Percentiles rank a stretch among this genome's conserved stretches.
phyloP scores from a whole-genome alignment of 2,329 filamentous ascomycete genomes.

The Akanthomyces lecanii region DNA sequence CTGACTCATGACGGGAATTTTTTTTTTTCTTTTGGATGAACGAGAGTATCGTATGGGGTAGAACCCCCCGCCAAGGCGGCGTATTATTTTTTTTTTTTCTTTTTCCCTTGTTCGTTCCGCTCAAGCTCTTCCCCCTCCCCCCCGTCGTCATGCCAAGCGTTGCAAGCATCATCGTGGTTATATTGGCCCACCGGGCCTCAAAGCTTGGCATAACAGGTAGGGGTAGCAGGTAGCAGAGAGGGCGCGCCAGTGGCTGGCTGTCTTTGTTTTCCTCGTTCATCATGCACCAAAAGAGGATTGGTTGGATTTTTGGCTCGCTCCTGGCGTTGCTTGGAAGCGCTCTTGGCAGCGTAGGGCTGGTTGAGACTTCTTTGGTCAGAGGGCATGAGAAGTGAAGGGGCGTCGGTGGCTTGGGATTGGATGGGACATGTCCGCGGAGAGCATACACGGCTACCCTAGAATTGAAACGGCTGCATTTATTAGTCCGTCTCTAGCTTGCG shows the following conservation, averaged over 20 bases:
- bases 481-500: too few species aligned
- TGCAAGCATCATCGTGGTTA: not conserved
- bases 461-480: too few species aligned
- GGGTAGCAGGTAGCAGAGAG: not conserved
- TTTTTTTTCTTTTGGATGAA: not conserved
- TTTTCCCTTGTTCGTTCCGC: not conserved
- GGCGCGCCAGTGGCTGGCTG: not conserved
- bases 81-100: not conserved
- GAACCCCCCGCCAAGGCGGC: not conserved
- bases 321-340: too few species aligned
- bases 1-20: not conserved
- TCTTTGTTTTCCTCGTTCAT: not conserved
- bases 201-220: slow-evolving; percentile 11
- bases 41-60: not conserved
- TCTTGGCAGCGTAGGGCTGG: too few species aligned
- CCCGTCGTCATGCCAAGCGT: slow-evolving; percentile 8
- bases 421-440: slow-evolving; percentile 3
- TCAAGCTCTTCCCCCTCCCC: not conserved
- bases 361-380: not conserved
- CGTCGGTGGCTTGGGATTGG: not conserved
- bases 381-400: not conserved
- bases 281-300: too few species aligned
- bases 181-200: slow-evolving; percentile 9
- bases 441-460: not conserved
- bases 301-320: too few species aligned